phyloP scores from a whole-genome alignment of 2,329 filamentous ascomycete genomes.

The Ophiocordyceps sinensis region DNA sequence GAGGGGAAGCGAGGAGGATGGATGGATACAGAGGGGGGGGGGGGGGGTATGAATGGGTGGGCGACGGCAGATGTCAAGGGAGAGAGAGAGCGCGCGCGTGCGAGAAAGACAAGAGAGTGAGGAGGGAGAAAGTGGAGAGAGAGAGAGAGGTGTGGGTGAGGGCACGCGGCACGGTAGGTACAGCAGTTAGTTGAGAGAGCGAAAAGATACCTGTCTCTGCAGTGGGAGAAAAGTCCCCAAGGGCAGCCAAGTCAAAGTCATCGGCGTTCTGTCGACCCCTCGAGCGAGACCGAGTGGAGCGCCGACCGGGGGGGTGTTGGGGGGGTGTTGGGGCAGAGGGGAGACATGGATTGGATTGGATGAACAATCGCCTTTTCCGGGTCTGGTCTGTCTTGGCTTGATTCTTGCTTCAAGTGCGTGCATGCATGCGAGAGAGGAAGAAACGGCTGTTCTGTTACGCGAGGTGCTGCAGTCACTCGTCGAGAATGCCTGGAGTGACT shows the following conservation, averaged over 20 bases:
- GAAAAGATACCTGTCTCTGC: too few species aligned
- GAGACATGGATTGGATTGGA: too few species aligned
- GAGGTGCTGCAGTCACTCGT: too few species aligned
- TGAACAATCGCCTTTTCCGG: not conserved
- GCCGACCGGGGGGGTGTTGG: slow-evolving; percentile 5
- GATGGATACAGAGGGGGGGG: not conserved
- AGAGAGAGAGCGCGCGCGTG: too few species aligned
- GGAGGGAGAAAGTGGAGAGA: too few species aligned
- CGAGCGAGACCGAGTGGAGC: slow-evolving; percentile 7
- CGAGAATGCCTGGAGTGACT: too few species aligned
- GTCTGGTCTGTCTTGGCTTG: not conserved
- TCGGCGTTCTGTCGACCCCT: slow-evolving; percentile 5
- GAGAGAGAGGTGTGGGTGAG: too few species aligned
- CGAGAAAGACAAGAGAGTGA: too few species aligned
- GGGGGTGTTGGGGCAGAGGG: not conserved
- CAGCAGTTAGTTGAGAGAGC: too few species aligned
- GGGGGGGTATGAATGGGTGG: not conserved
- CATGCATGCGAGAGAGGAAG: too few species aligned
- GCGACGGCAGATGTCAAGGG: not conserved
- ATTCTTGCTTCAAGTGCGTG: too few species aligned
- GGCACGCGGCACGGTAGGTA: not conserved
- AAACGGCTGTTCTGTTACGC: too few species aligned
- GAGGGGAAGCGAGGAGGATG: not conserved
- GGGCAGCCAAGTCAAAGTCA: slow-evolving; percentile 6
- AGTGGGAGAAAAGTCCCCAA: slow-evolving; percentile 2